phyloP scores from a whole-genome alignment of 2,329 filamentous ascomycete species.

The Neofusicoccum laricinum region DNA sequence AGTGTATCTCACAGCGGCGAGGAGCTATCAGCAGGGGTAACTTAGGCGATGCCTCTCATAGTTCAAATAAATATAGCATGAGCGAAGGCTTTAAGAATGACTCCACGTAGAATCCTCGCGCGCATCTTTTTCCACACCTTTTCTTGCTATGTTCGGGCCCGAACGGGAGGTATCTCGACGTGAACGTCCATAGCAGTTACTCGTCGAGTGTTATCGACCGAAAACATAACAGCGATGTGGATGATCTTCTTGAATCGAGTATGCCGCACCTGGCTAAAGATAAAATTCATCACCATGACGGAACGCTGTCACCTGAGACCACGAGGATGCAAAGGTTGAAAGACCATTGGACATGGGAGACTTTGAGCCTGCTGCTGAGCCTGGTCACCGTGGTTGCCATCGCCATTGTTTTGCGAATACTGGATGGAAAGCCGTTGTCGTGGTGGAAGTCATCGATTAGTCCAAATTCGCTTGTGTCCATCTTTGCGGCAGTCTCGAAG shows the following conservation, averaged over 20 bases:
- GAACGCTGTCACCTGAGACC: not conserved
- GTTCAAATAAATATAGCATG: not conserved
- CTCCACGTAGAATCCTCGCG: not conserved
- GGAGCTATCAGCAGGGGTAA: not conserved
- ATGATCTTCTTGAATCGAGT: not conserved
- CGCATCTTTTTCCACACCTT: not conserved
- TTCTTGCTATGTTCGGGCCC: not conserved
- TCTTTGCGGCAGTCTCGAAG: slow-evolving; percentile 32
- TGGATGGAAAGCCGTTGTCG: slow-evolving; percentile 15
- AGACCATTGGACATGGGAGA: not conserved
- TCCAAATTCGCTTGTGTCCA: slow-evolving; percentile 32
- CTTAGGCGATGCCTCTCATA: too few relatives aligned
- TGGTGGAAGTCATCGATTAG: slow-evolving; percentile 19
- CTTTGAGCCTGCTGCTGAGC: not conserved
- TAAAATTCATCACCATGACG: not conserved
- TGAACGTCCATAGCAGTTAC: not conserved
- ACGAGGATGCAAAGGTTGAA: not conserved
- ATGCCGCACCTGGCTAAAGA: not conserved
- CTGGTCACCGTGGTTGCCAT: not conserved
- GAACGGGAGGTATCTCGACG: not conserved
- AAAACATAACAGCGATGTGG: too few relatives aligned
- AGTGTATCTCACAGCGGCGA: not conserved
- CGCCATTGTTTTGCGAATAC: slow-evolving; percentile 9
- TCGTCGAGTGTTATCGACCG: not conserved
- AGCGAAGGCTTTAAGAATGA: not conserved